Base-by-base conservation (phyloP, 2,329 filamentous ascomycete genomes). In the Verticillium albo-atrum region DNA sequence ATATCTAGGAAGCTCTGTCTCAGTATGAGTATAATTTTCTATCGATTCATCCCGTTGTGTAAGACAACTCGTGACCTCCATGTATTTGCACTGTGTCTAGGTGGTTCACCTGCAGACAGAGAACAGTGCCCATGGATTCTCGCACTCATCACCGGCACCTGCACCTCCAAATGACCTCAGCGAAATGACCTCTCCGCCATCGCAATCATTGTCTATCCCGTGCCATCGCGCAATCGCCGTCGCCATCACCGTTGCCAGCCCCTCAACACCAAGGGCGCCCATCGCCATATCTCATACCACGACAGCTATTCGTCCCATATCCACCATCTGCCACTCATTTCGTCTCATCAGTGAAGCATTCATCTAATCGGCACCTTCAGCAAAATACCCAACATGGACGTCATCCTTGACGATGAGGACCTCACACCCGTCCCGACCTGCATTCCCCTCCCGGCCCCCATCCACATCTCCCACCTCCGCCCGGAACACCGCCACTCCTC, bases 371-470 rank as follows among this genome's bases (percentile, higher is more conserved):
- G n/a, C n/a, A n/a, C n/a, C n/a, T n/a, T n/a, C n/a, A n/a, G n/a
- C n/a, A n/a, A n/a, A n/a, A n/a, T n/a, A 23, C 6, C n/a, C 17
- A 23, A 7, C 42, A 50, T 50, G 42, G 42, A 50, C 7, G 7
- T 50, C 42, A 25, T 3, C n/a, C 56, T 67, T 42, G 74, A 77
- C 61, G 71, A 71, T 55, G 74, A 77, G 57, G 74, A 76, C 55
- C 70, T 73, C 56, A 67, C 67, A 7, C 55, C 65, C 37, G 69
- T 66, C 2, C 58, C 65, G 15, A 70, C 71, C 54, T 79, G 75
- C 42, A n/a, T 50, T 9, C 42, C 42, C 42, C 42, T 50, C 42
- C n/a, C 42, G 9, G 42, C 42, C 6, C 42, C 42, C n/a, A 50
- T 50, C 42, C 42, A 50, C 20, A 50, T 50, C 42, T 7, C 42